Percentiles rank a stretch among this genome's conserved stretches.
Evolutionary conservation across 192 early-diverging fungal genomes (phyloP).

Genomic region (Diversispora eburnea): DNA sequence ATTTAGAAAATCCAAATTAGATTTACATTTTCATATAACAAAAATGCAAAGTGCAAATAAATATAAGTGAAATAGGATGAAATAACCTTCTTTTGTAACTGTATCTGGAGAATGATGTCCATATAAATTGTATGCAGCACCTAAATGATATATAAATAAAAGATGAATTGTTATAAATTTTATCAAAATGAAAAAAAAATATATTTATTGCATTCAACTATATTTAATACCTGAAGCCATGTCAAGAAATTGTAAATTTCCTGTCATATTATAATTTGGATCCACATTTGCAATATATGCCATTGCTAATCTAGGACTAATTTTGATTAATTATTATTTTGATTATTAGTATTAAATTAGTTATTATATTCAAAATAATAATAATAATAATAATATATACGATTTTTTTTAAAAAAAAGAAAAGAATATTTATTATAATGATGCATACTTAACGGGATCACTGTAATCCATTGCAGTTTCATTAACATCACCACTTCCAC

Average conservation of each 20-base stretch:
- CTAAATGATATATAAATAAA: neutral
- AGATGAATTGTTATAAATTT: neutral
- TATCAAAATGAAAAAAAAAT: neutral
- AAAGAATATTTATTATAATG: too few species aligned
- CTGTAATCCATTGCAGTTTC: neutral
- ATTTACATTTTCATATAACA: too few species aligned
- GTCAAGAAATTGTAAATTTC: neutral
- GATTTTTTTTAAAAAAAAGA: too few species aligned
- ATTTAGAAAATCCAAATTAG: too few species aligned
- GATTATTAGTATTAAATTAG: neutral
- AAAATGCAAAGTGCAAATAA: neutral
- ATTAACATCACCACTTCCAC: conserved; percentile 3
- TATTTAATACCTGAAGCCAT: neutral
- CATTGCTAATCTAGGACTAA: neutral
- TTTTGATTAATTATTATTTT: neutral
- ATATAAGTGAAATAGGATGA: neutral
- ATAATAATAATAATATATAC: neutral
- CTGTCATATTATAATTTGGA: neutral
- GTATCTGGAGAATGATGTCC: neutral
- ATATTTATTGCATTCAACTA: neutral
- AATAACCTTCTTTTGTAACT: neutral
- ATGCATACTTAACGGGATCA: neutral
- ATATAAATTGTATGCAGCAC: neutral
- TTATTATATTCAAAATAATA: neutral
- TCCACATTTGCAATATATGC: neutral